phyloP scores from a whole-genome alignment of 2,329 filamentous ascomycete species.

The Aspergillaceae sp. region DNA sequence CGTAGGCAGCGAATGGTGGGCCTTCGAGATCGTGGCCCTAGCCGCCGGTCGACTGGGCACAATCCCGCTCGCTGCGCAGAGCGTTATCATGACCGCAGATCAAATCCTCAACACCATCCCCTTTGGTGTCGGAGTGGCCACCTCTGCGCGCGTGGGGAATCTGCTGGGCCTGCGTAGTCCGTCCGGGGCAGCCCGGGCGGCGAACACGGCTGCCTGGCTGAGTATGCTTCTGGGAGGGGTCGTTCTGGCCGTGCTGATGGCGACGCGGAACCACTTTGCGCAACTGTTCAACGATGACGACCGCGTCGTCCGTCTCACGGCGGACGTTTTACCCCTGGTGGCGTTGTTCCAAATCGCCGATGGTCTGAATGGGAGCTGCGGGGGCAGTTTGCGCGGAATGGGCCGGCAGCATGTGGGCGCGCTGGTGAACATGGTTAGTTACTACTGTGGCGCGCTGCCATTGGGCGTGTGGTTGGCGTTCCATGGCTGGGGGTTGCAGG shows the following conservation, averaged over 20 bases:
- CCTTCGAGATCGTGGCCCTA: conserved; percentile 81
- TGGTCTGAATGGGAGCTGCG: conserved; percentile 76
- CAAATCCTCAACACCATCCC: conserved; percentile 79
- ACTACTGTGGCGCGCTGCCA: conserved; percentile 74
- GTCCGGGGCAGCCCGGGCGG: conserved; percentile 59
- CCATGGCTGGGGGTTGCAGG: conserved; percentile 71
- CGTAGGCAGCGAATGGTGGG: conserved; percentile 90
- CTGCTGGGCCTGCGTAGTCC: conserved; percentile 62
- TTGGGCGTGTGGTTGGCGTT: conserved; percentile 79
- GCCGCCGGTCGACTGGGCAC: conserved; percentile 74
- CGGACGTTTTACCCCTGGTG: conserved; percentile 75
- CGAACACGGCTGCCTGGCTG: conserved; percentile 66
- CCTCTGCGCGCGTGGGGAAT: conserved; percentile 70
- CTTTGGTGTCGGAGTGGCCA: conserved; percentile 76
- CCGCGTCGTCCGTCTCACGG: conserved; percentile 62
- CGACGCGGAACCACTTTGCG: conserved; percentile 63
- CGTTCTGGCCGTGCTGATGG: conserved; percentile 62
- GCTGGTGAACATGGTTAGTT: conserved; percentile 70
- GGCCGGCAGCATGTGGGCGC: conserved; percentile 79
- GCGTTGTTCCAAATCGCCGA: conserved; percentile 87
- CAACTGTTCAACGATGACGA: conserved; percentile 73
- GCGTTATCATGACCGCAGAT: conserved; percentile 82
- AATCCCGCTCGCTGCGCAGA: conserved; percentile 70
- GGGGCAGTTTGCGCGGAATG: conserved; percentile 73
- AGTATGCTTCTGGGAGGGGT: conserved; percentile 59